A percentile compares a stretch with the other conserved stretches of the same genome.
Conservation (phyloP, 106 monocot species). For the Gastrodia elata region DNA sequence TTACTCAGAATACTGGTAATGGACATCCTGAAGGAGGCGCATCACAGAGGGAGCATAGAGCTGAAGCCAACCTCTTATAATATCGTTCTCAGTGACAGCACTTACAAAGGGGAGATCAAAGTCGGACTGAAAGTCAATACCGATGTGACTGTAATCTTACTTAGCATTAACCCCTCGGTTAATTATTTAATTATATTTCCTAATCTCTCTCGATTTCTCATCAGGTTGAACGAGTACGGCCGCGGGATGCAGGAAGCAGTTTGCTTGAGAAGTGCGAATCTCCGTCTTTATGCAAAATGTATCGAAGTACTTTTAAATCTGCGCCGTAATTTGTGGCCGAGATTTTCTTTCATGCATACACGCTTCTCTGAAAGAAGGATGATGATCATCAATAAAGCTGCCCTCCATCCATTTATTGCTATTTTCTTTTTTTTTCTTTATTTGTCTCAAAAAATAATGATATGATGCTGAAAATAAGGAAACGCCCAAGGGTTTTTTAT, state of each 20-base stretch:
- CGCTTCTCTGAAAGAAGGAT: too few relatives aligned
- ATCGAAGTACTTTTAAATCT: background rate
- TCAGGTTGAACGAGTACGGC: background rate
- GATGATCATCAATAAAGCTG: too few relatives aligned
- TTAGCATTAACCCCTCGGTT: background rate
- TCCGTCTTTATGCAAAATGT: background rate
- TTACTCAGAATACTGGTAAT: conserved; percentile 41
- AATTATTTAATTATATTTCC: background rate
- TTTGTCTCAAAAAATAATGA: too few relatives aligned
- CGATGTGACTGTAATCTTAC: conserved; percentile 16
- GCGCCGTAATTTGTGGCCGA: background rate
- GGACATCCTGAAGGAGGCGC: conserved; percentile 44
- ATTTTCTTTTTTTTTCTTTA: too few relatives aligned
- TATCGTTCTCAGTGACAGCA: conserved; percentile 48
- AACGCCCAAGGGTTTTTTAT: too few relatives aligned
- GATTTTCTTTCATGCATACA: background rate
- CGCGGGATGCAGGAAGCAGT: background rate
- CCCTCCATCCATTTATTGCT: too few relatives aligned
- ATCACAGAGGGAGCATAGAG: conserved; percentile 22
- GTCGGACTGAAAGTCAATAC: conserved; percentile 55
- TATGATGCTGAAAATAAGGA: too few relatives aligned
- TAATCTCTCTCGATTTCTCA: background rate
- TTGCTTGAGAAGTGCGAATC: background rate
- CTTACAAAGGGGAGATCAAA: conserved; percentile 60
- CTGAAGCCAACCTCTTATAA: conserved; percentile 62